phyloP scores from a whole-genome alignment of 1,139 yeast genomes.

The Pneumocystis jirovecii region DNA sequence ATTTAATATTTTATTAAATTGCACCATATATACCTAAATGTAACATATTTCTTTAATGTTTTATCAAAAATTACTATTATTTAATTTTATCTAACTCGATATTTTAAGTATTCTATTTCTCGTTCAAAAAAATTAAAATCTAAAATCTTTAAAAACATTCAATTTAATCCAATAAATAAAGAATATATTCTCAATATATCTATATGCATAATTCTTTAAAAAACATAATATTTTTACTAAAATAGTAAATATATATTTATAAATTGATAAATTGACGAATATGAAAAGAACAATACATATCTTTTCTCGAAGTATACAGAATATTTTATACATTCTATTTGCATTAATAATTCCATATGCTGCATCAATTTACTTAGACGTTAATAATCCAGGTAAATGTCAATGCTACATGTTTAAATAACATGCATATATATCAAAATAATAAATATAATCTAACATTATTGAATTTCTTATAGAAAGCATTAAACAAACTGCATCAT shows the following conservation, averaged over 20 bases:
- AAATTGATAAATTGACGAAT: not conserved
- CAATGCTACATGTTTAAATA: not conserved
- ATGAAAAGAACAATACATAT: not conserved
- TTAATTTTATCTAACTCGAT: not conserved
- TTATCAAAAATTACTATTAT: not conserved
- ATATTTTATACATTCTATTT: not conserved
- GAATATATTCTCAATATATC: not conserved
- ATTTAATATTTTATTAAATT: not conserved
- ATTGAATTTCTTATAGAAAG: not conserved
- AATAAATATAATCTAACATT: not conserved
- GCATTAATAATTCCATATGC: not conserved
- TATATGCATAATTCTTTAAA: not conserved
- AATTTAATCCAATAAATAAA: not conserved
- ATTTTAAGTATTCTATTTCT: too few species aligned
- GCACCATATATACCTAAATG: not conserved
- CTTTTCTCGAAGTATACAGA: not conserved
- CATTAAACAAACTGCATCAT: not conserved
- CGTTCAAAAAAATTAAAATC: not conserved
- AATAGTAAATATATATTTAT: not conserved
- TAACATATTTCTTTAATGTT: not conserved
- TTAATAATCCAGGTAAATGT: not conserved
- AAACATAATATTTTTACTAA: not conserved
- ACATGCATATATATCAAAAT: not conserved
- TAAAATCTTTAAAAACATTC: not conserved
- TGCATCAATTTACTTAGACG: not conserved